Conservation (phyloP, 768 basidiomycete species). For the Tephrocybe sp. region DNA sequence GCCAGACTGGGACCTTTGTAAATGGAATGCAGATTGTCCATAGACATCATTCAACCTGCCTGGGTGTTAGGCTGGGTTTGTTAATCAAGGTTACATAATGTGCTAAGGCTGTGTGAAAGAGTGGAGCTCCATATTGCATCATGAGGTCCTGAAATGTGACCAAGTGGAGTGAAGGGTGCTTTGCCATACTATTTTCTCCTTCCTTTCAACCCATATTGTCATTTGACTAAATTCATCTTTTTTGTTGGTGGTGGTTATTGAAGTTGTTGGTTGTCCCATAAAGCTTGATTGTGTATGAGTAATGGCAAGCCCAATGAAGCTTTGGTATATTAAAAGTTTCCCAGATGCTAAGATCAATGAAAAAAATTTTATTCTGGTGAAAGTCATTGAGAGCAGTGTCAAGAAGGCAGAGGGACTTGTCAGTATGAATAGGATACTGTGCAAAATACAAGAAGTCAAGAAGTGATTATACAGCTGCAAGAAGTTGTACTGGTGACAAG, state of each 20-base stretch:
- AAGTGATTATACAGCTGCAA: slow-evolving; percentile 27
- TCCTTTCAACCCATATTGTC: slow-evolving; percentile 34
- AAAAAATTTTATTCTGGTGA: slow-evolving; percentile 35
- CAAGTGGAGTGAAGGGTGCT: slow-evolving; percentile 19
- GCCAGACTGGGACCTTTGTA: slow-evolving; percentile 26
- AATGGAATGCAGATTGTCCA: slow-evolving; percentile 21
- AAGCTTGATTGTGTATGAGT: slow-evolving; percentile 24
- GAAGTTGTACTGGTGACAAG: slow-evolving; percentile 9
- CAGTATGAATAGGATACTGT: slow-evolving; percentile 31
- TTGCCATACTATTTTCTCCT: slow-evolving; percentile 31
- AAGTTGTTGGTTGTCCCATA: slow-evolving; percentile 38
- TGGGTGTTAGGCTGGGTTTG: slow-evolving; percentile 15
- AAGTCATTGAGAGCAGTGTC: slow-evolving; percentile 29
- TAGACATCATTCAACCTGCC: slow-evolving; percentile 14
- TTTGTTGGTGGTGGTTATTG: slow-evolving; percentile 38
- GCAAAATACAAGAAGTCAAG: slow-evolving; percentile 40
- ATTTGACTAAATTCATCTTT: slow-evolving; percentile 37
- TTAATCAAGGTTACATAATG: slow-evolving; percentile 20
- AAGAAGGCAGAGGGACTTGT: slow-evolving; percentile 26
- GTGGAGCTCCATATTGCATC: slow-evolving; percentile 23
- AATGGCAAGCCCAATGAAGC: slow-evolving; percentile 39
- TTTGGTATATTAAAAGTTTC: slow-evolving; percentile 42
- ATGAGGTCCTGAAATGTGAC: slow-evolving; percentile 11
- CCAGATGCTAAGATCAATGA: slow-evolving; percentile 32
- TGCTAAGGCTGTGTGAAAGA: slow-evolving; percentile 24